Evolutionary conservation across 176 grass and related monocot genomes (phyloP).

Genomic region (Dendrocalamus sinicus): DNA sequence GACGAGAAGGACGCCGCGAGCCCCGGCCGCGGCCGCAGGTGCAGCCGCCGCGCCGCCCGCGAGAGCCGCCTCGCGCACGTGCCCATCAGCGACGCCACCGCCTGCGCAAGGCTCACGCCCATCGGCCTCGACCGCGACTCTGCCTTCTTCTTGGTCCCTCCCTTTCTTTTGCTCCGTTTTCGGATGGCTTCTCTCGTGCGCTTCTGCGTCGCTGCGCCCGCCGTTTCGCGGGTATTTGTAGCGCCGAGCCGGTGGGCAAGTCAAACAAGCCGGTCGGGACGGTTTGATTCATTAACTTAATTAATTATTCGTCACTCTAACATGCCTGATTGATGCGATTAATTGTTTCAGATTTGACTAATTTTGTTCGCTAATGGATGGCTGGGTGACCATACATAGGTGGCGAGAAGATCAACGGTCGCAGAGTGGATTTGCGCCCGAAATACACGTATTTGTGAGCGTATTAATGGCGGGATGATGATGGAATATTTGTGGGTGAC

Average conservation of each 20-base stretch:
- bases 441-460: constrained; percentile 19
- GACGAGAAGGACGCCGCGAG: constrained; percentile 35
- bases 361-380: background rate
- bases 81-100: constrained; percentile 61
- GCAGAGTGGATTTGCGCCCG: background rate
- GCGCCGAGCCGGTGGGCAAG: constrained; percentile 17
- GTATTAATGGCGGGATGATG: background rate
- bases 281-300: constrained; percentile 30
- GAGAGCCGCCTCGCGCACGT: constrained; percentile 58
- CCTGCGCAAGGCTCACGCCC: constrained; percentile 57
- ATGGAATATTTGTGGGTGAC: background rate
- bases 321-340: constrained; percentile 6
- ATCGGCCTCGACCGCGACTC: background rate
- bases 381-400: background rate
- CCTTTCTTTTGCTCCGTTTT: background rate
- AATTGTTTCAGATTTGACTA: background rate
- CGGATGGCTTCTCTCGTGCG: background rate
- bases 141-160: too few relatives aligned
- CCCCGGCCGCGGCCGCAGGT: constrained; percentile 31
- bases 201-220: background rate
- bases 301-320: constrained; percentile 6
- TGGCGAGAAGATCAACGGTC: constrained; percentile 2
- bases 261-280: constrained; percentile 51
- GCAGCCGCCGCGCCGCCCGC: constrained; percentile 52
- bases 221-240: constrained; percentile 51